These are phyloP conservation scores for Macrolepiota albuminosa DNA, from an alignment of 768 basidiomycete genomes.

Conservation along the genomic window DNA sequence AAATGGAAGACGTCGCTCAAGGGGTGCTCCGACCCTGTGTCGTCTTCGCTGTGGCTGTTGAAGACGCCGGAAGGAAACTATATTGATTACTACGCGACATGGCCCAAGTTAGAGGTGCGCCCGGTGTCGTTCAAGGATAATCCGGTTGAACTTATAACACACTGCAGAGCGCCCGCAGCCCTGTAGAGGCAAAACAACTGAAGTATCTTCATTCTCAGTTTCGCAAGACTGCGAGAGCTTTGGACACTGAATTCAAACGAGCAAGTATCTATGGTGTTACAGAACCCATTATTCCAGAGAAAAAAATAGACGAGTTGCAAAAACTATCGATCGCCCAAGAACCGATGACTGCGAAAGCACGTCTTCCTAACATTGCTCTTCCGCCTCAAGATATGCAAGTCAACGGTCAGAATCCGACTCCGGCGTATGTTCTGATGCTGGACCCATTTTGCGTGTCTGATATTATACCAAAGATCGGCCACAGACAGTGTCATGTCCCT, in stretches of 20 bases:
- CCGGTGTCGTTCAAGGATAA: background rate
- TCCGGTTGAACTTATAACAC: background rate
- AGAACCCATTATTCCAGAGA: conserved; percentile 2
- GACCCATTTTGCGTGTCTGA: background rate
- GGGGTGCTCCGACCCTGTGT: conserved; percentile 24
- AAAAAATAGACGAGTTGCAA: background rate
- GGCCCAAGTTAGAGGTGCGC: conserved; percentile 38
- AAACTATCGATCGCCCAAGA: background rate
- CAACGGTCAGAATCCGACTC: conserved; percentile 1
- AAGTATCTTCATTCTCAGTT: conserved; percentile 39
- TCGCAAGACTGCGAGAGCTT: conserved; percentile 30
- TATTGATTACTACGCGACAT: conserved; percentile 49
- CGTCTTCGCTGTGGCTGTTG: conserved; percentile 41
- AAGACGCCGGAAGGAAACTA: conserved; percentile 34
- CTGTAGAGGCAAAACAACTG: conserved; percentile 7
- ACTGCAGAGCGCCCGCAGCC: conserved; percentile 11
- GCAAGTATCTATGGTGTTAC: conserved; percentile 18
- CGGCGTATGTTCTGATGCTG: conserved; percentile 8
- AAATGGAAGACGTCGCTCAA: conserved; percentile 7
- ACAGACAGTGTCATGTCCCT: conserved; percentile 45
- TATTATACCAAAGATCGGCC: conserved; percentile 28
- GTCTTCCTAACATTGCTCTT: conserved; percentile 12
- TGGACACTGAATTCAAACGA: conserved; percentile 40
- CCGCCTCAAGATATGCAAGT: conserved; percentile 13
- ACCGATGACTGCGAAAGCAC: conserved; percentile 6